phyloP scores from a whole-genome alignment of 106 monocot species.

The Amphibolis antarctica region DNA sequence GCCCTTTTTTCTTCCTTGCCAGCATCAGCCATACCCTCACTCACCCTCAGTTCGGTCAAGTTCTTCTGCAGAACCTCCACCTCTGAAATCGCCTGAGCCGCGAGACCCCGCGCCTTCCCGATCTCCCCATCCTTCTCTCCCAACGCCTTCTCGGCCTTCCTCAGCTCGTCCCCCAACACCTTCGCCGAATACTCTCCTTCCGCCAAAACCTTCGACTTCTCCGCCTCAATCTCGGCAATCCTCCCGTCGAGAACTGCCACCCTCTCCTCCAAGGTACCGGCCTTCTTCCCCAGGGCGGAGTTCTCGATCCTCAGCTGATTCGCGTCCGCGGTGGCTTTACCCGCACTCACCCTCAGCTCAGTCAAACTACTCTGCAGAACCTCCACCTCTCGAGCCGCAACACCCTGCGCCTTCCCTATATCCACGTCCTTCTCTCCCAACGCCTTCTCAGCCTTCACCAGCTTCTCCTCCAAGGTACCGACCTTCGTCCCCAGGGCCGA shows the following conservation, averaged over 20 bases:
- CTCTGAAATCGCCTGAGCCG: background rate
- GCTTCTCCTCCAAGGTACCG: too few relatives aligned
- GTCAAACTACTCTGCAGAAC: too few relatives aligned
- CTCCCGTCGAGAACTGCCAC: background rate
- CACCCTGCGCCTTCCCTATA: too few relatives aligned
- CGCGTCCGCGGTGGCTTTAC: constrained; percentile 4
- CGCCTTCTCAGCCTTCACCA: too few relatives aligned
- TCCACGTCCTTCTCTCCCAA: too few relatives aligned
- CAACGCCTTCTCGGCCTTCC: background rate
- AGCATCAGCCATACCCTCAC: background rate
- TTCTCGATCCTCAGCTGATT: background rate
- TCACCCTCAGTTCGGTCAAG: background rate
- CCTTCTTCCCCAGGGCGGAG: background rate
- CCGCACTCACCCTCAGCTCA: constrained; percentile 10
- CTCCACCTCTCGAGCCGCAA: too few relatives aligned
- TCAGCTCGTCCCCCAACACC: constrained; percentile 7
- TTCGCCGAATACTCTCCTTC: background rate
- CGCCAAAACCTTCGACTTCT: background rate
- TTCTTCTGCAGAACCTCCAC: constrained; percentile 3
- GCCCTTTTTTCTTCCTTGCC: background rate
- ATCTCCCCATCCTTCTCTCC: constrained; percentile 7
- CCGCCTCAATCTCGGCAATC: background rate
- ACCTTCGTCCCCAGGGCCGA: background rate
- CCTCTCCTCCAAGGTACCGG: background rate
- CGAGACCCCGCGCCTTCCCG: background rate